phyloP scores from a whole-genome alignment of 2,329 filamentous ascomycete genomes.

The Ophiocordyceps sinensis region DNA sequence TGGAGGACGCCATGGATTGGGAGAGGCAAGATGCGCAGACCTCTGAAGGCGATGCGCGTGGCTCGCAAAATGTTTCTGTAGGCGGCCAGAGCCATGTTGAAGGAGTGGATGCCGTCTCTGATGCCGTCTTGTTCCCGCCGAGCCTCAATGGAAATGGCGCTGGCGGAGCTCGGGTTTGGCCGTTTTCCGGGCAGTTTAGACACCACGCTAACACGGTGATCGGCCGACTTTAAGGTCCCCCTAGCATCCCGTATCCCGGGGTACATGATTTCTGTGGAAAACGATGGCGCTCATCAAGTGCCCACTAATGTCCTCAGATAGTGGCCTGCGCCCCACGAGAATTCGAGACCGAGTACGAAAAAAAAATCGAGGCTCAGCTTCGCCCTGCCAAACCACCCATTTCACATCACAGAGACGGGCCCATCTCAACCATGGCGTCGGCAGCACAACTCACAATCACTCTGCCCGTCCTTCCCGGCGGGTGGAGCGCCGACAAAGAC shows the following conservation, averaged over 20 bases:
- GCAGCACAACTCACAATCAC: slow-evolving; percentile 46
- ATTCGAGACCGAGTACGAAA: slow-evolving; percentile 1
- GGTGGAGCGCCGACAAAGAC: slow-evolving; percentile 79
- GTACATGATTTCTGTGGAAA: too few relatives aligned
- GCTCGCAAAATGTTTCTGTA: slow-evolving; percentile 76
- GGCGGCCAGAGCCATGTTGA: slow-evolving; percentile 51
- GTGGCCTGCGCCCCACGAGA: slow-evolving; percentile 3
- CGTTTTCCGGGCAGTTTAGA: slow-evolving; percentile 6
- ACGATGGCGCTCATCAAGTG: too few relatives aligned
- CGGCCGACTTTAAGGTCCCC: too few relatives aligned
- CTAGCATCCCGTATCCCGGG: too few relatives aligned
- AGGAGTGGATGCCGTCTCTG: too few relatives aligned
- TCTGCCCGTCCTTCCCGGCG: slow-evolving; percentile 62
- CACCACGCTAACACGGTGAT: too few relatives aligned
- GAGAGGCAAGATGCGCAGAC: slow-evolving; percentile 28
- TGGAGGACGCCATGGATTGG: neutral
- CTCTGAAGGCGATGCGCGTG: slow-evolving; percentile 68
- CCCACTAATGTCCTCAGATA: too few relatives aligned
- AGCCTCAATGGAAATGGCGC: too few relatives aligned
- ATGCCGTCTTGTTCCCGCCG: too few relatives aligned
- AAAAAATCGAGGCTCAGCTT: slow-evolving; percentile 2
- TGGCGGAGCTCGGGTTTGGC: slow-evolving; percentile 10
- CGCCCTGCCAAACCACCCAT: neutral
- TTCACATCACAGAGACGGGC: neutral
- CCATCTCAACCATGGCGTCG: slow-evolving; percentile 41